Evolutionary conservation across 768 basidiomycete species (phyloP).

Genomic region (Psilocybe cyanescens): DNA sequence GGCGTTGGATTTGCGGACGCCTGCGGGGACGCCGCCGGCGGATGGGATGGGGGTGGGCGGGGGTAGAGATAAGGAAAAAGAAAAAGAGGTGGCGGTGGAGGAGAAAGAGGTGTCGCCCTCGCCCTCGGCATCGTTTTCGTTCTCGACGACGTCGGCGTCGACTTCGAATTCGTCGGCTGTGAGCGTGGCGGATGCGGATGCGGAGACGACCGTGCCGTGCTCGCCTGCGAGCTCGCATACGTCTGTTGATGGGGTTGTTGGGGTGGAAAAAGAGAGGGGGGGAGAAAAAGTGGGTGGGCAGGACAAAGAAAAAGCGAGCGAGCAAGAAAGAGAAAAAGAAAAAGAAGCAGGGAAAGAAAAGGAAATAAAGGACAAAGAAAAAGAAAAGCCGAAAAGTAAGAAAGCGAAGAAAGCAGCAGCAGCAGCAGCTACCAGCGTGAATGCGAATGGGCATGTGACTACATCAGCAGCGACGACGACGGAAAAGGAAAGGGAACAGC

Average conservation of each 20-base stretch:
- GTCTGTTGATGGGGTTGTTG: background rate
- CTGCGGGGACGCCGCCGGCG: conserved; percentile 31
- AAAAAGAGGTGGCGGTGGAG: background rate
- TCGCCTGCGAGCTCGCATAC: conserved; percentile 68
- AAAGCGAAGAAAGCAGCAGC: conserved; percentile 11
- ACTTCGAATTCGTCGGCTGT: conserved; percentile 42
- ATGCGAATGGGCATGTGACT: background rate
- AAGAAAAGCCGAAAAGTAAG: background rate
- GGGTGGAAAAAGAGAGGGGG: background rate
- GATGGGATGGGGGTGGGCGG: background rate
- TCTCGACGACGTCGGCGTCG: background rate
- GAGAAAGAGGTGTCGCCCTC: background rate
- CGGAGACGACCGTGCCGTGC: conserved; percentile 48
- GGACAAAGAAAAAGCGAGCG: background rate
- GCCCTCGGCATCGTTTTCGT: too few species aligned
- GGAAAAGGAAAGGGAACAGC: background rate
- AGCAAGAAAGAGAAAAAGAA: background rate
- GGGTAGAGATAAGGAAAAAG: background rate
- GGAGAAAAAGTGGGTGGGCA: background rate
- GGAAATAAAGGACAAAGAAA: background rate
- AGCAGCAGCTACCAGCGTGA: background rate
- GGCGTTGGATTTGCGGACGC: conserved; percentile 58
- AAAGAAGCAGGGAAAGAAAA: background rate
- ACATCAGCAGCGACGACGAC: background rate
- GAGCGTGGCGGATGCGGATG: conserved; percentile 36